Percentiles rank a stretch among this genome's conserved stretches.
These are phyloP conservation scores for Heteromeles arbutifolia DNA, from an alignment of 306 rosid species.

Conservation along the genomic window DNA sequence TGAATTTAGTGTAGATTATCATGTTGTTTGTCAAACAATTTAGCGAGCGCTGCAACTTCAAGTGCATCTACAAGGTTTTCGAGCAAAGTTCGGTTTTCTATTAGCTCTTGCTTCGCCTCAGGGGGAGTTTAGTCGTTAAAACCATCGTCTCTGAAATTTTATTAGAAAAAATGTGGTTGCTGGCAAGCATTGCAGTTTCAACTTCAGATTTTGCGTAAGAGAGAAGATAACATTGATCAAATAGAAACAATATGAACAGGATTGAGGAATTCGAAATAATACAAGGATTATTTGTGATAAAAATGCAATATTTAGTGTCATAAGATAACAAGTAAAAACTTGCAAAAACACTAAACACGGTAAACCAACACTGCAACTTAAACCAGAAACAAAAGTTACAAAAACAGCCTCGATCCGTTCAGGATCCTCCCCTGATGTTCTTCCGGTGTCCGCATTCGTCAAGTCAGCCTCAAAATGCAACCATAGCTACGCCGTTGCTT, in stretches of 20 bases:
- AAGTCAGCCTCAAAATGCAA: conserved; percentile 7
- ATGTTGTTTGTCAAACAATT: background rate
- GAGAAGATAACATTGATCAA: too few relatives aligned
- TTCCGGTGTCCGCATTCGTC: background rate
- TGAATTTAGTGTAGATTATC: too few relatives aligned
- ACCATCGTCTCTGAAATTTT: too few relatives aligned
- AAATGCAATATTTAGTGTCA: too few relatives aligned
- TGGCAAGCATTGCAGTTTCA: too few relatives aligned
- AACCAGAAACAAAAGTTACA: background rate
- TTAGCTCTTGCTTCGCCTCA: background rate
- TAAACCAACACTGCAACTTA: background rate
- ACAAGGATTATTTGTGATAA: background rate
- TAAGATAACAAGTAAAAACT: background rate
- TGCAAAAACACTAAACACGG: background rate
- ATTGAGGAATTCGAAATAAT: too few relatives aligned
- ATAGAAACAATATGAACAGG: background rate
- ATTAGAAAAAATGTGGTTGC: too few relatives aligned
- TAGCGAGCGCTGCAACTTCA: background rate
- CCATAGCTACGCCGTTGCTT: conserved; percentile 8
- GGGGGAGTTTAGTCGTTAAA: background rate
- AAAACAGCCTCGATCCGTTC: background rate
- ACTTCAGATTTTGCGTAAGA: too few relatives aligned
- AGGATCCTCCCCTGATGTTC: background rate
- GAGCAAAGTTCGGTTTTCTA: background rate
- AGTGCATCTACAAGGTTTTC: background rate